Conservation (phyloP, 164 flowering plant species). For the Platanus orientalis region DNA sequence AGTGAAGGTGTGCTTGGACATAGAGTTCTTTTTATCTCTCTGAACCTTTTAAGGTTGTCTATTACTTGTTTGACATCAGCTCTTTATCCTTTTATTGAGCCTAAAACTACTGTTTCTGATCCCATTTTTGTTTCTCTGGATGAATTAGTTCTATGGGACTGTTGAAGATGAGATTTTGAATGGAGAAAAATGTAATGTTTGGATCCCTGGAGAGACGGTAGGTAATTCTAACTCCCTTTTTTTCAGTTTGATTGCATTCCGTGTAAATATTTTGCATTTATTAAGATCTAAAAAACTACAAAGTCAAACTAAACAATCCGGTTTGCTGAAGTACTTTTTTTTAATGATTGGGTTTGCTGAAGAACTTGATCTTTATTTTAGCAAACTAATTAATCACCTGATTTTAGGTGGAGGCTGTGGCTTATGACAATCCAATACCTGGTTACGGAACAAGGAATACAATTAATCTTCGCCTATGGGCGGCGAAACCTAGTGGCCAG, state of each 20-base stretch:
- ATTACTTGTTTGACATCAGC: neutral
- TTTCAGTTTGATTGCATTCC: neutral
- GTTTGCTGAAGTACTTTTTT: too few relatives aligned
- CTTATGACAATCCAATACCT: constrained; percentile 64
- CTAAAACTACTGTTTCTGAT: constrained; percentile 4
- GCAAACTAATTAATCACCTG: constrained; percentile 3
- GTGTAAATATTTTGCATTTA: neutral
- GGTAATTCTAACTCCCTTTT: neutral
- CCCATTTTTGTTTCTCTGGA: constrained; percentile 5
- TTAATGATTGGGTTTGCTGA: neutral
- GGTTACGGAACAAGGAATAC: constrained; percentile 61
- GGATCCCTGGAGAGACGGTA: constrained; percentile 59
- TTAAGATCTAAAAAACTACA: neutral
- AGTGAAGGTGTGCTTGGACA: constrained; percentile 44
- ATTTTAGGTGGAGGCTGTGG: constrained; percentile 57
- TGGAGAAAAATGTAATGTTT: constrained; percentile 40
- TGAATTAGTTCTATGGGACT: constrained; percentile 47
- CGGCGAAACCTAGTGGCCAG: constrained; percentile 54
- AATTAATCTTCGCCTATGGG: constrained; percentile 59
- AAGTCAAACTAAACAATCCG: too few relatives aligned
- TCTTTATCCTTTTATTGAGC: neutral
- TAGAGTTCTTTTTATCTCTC: constrained; percentile 6
- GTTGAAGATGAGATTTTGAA: constrained; percentile 43
- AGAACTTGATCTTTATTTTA: neutral
- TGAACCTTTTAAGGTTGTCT: neutral